These are phyloP conservation scores for Articulospora tetracladia DNA, from an alignment of 495 filamentous ascomycete genomes.

Conservation along the genomic window DNA sequence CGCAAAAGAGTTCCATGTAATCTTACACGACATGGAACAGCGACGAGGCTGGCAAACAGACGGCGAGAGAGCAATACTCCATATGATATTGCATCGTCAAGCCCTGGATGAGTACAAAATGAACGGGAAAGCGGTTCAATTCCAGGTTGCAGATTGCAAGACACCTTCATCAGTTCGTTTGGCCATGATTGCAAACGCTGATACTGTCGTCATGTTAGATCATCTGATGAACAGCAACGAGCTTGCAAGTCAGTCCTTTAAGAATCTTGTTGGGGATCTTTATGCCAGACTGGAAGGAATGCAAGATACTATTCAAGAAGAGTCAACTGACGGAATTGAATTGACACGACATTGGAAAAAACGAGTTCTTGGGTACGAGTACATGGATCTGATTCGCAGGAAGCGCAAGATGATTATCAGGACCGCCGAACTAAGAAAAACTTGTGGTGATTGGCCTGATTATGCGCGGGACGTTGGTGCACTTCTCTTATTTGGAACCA, in stretches of 20 bases:
- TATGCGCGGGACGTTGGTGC: constrained; percentile 30
- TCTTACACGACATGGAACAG: neutral
- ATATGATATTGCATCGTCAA: constrained; percentile 1
- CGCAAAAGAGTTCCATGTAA: neutral
- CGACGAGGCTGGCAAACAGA: constrained; percentile 1
- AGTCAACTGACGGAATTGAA: neutral
- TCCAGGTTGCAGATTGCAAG: neutral
- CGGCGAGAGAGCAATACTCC: neutral
- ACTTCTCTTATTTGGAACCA: constrained; percentile 32
- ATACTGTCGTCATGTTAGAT: neutral
- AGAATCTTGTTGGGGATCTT: neutral
- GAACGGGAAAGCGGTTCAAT: neutral
- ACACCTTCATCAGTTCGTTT: neutral
- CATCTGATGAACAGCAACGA: neutral
- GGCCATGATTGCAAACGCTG: neutral
- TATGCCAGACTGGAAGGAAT: neutral
- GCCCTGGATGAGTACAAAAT: neutral
- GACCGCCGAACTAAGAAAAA: constrained; percentile 16
- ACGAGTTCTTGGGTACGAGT: neutral
- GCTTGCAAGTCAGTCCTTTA: neutral
- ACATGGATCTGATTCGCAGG: neutral
- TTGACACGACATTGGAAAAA: neutral
- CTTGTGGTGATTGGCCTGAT: constrained; percentile 34
- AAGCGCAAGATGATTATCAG: neutral
- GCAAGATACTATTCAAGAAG: neutral